Percentiles rank a stretch among this genome's conserved stretches.
Conservation (phyloP, 306 rosid species). For the Lathyrus sativus region DNA sequence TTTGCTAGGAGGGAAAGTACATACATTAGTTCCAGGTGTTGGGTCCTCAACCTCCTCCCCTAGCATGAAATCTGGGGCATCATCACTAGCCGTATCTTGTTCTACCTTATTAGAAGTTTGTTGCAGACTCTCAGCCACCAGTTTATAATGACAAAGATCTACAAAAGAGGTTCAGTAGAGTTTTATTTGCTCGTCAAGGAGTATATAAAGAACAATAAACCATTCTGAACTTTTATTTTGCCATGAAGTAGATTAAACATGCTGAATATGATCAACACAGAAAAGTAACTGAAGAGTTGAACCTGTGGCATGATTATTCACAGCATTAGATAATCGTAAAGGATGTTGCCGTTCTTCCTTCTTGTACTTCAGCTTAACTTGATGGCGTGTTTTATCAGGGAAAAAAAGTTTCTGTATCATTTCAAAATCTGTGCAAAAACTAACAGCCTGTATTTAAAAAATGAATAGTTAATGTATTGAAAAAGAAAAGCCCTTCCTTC, state of each 20-base stretch:
- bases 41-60: constrained; percentile 52
- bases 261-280: not conserved
- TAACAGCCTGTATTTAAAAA: constrained; percentile 55
- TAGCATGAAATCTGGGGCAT: constrained; percentile 45
- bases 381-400: constrained; percentile 66
- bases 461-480: constrained; percentile 9
- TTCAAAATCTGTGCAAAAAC: constrained; percentile 71
- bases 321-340: constrained; percentile 54
- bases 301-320: constrained; percentile 59
- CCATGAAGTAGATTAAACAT: constrained; percentile 10
- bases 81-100: constrained; percentile 48
- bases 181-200: constrained; percentile 13
- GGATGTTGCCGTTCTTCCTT: constrained; percentile 75
- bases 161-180: constrained; percentile 33
- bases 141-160: constrained; percentile 60
- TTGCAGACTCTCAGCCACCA: constrained; percentile 57
- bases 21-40: constrained; percentile 54
- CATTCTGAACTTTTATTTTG: not conserved
- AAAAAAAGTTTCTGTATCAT: constrained; percentile 74
- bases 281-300: constrained; percentile 33
- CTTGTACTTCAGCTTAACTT: constrained; percentile 74
- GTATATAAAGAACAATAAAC: constrained; percentile 23
- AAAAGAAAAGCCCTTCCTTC: not conserved
- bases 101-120: constrained; percentile 61
- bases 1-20: constrained; percentile 15